phyloP scores from a whole-genome alignment of 2,329 filamentous ascomycete genomes.

The Pseudopithomyces chartarum region DNA sequence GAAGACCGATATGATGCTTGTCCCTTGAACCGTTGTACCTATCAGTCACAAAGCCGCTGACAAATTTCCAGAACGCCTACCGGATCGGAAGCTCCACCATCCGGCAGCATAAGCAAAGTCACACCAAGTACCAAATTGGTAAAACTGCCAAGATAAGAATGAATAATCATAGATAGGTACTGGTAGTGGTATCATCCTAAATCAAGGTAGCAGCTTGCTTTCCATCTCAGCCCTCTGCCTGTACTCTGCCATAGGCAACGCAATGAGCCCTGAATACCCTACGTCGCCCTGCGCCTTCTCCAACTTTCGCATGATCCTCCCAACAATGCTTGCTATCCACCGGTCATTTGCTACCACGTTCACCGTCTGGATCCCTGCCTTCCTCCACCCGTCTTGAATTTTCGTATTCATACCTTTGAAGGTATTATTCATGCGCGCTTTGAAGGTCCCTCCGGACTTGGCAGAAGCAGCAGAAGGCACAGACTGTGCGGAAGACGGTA shows the following conservation, averaged over 20 bases:
- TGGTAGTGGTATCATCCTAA: background rate
- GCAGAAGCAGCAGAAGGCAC: conserved; percentile 23
- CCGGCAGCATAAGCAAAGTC: background rate
- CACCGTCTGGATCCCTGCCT: conserved; percentile 48
- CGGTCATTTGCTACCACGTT: conserved; percentile 57
- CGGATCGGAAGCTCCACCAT: background rate
- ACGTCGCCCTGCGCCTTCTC: conserved; percentile 57
- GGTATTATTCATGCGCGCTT: conserved; percentile 23
- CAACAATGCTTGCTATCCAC: conserved; percentile 61
- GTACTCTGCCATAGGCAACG: conserved; percentile 49
- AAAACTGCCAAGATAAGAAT: background rate
- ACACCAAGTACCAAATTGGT: too few relatives aligned
- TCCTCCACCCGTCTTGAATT: conserved; percentile 54
- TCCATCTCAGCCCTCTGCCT: conserved; percentile 38
- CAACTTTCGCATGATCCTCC: conserved; percentile 55
- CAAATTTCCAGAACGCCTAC: background rate
- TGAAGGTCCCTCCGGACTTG: conserved; percentile 24
- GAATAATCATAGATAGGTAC: background rate
- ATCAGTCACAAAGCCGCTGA: background rate
- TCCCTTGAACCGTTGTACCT: too few relatives aligned
- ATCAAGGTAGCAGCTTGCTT: conserved; percentile 42
- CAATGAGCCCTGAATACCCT: conserved; percentile 56
- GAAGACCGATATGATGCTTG: too few relatives aligned
- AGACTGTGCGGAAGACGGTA: conserved; percentile 5
- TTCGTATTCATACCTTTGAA: conserved; percentile 41